These are phyloP conservation scores for Lasiodiplodia theobromae DNA, from an alignment of 2,329 filamentous ascomycete genomes.

Conservation along the genomic window DNA sequence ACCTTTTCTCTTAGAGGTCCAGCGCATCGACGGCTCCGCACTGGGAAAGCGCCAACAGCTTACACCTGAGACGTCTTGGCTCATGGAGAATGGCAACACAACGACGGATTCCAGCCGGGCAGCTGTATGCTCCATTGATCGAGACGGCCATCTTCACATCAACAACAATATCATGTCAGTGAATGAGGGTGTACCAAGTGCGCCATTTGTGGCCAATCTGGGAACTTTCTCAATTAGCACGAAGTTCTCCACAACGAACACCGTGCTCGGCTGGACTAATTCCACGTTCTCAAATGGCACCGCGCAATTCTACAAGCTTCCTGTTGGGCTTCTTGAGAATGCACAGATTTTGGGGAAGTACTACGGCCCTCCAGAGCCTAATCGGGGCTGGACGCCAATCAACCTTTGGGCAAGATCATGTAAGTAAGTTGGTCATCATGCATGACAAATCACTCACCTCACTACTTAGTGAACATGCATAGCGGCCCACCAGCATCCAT, in stretches of 20 bases:
- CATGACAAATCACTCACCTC: not conserved
- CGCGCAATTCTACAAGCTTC: constrained; percentile 42
- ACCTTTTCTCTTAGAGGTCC: constrained; percentile 7
- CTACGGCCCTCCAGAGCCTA: constrained; percentile 35
- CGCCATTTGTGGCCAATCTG: constrained; percentile 38
- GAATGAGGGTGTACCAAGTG: constrained; percentile 33
- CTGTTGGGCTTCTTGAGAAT: constrained; percentile 36
- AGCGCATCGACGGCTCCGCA: constrained; percentile 32
- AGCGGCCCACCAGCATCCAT: not conserved
- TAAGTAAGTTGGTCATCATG: not conserved
- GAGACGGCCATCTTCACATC: constrained; percentile 35
- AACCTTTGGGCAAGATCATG: constrained; percentile 31
- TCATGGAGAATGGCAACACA: constrained; percentile 43
- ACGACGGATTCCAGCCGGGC: constrained; percentile 40
- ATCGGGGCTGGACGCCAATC: constrained; percentile 39
- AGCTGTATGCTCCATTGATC: constrained; percentile 39
- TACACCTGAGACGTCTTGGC: constrained; percentile 33
- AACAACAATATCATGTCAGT: constrained; percentile 35
- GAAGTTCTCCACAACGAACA: constrained; percentile 38
- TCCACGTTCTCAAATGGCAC: constrained; percentile 39
- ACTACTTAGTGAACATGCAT: constrained; percentile 2
- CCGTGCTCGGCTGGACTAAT: constrained; percentile 42
- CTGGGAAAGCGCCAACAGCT: constrained; percentile 2
- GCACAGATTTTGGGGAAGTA: constrained; percentile 41
- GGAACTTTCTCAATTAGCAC: constrained; percentile 38